phyloP scores from a whole-genome alignment of 176 grass and related monocot species.

The Bonia amplexicaulis region DNA sequence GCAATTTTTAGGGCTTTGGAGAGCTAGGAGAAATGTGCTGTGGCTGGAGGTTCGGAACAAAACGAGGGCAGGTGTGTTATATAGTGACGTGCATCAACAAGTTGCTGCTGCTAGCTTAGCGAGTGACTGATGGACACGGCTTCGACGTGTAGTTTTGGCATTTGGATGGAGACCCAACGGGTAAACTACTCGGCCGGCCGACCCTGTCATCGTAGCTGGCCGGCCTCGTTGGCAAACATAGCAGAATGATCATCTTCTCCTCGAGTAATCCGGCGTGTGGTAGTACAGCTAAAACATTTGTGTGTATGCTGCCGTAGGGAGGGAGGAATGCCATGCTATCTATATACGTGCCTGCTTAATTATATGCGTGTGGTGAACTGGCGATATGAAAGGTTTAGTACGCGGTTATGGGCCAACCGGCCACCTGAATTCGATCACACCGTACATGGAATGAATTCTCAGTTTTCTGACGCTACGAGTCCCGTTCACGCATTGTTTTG shows the following conservation, averaged over 20 bases:
- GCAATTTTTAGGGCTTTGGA: constrained; percentile 1
- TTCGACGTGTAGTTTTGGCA: constrained; percentile 33
- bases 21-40: not conserved
- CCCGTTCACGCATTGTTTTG: not conserved
- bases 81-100: constrained; percentile 19
- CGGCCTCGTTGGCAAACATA: not conserved
- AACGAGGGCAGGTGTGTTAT: constrained; percentile 23
- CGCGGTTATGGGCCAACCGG: not conserved
- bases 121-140: constrained; percentile 18
- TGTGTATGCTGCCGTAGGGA: not conserved
- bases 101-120: not conserved
- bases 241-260: not conserved
- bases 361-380: too few species aligned
- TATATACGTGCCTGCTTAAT: too few species aligned
- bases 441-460: not conserved
- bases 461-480: not conserved
- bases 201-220: not conserved
- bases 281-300: not conserved
- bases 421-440: not conserved
- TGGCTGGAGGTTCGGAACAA: not conserved
- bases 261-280: not conserved
- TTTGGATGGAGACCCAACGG: constrained; percentile 2
- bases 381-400: not conserved
- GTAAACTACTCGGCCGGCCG: constrained; percentile 41
- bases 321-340: not conserved